A percentile compares a stretch with the other conserved stretches of the same genome.
These are phyloP conservation scores for Rhodosporidiobolus odoratus DNA, from an alignment of 768 basidiomycete genomes.

Conservation along the genomic window DNA sequence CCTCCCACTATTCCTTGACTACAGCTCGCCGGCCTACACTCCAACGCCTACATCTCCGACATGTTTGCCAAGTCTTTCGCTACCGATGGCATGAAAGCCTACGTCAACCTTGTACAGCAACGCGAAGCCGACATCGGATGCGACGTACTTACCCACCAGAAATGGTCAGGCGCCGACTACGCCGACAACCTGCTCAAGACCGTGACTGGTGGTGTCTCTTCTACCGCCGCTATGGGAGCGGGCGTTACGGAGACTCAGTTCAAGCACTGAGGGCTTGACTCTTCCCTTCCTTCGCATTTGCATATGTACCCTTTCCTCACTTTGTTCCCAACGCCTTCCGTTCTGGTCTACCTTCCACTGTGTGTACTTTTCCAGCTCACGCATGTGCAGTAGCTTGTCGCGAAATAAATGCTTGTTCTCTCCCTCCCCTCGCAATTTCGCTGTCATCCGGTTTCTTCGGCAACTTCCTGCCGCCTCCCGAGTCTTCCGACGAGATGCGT, in stretches of 20 bases:
- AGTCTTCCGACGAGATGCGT: too few relatives aligned
- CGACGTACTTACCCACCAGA: constrained; percentile 96
- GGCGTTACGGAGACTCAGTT: constrained; percentile 50
- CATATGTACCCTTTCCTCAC: neutral
- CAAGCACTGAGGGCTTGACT: constrained; percentile 38
- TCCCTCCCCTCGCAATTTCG: too few relatives aligned
- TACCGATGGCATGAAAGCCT: constrained; percentile 93
- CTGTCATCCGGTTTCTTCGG: too few relatives aligned
- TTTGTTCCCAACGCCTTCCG: neutral
- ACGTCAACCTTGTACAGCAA: constrained; percentile 87
- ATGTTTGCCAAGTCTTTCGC: constrained; percentile 74
- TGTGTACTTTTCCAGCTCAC: too few relatives aligned
- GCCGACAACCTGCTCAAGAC: constrained; percentile 84
- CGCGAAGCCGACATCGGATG: constrained; percentile 88
- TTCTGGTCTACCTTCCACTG: neutral
- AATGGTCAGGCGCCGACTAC: constrained; percentile 87
- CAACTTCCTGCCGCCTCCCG: too few relatives aligned
- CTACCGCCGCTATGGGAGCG: constrained; percentile 98
- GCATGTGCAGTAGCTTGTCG: too few relatives aligned
- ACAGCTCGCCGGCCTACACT: constrained; percentile 92
- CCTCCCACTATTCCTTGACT: neutral
- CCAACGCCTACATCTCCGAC: constrained; percentile 94
- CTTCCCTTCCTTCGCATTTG: neutral
- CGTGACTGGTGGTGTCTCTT: constrained; percentile 92
- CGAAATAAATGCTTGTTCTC: neutral